A percentile compares a stretch with the other conserved stretches of the same genome.
Evolutionary conservation across 495 filamentous ascomycete genomes (phyloP).

Genomic region (Acidomyces sp.): DNA sequence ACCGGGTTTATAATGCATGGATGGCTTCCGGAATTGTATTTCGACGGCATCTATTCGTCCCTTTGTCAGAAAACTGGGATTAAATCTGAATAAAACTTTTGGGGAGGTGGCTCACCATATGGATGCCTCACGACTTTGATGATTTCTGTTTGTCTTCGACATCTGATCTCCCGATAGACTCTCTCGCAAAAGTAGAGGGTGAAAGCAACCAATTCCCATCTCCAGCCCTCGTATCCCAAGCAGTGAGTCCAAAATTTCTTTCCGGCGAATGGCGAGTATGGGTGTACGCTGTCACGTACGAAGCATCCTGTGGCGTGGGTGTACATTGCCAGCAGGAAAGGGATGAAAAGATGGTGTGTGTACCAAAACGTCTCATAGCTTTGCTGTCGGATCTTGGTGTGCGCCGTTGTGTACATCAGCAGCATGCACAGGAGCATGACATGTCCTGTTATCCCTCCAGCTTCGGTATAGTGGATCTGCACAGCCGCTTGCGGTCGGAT

Average conservation of each 20-base stretch:
- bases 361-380: slow-evolving; percentile 99
- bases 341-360: slow-evolving; percentile 93
- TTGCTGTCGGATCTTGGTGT: slow-evolving; percentile 86
- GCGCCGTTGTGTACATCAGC: slow-evolving; percentile 93
- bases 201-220: slow-evolving; percentile 88
- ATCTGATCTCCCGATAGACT: slow-evolving; percentile 81
- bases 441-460: slow-evolving; percentile 89
- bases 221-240: slow-evolving; percentile 90
- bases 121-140: slow-evolving; percentile 89
- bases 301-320: slow-evolving; percentile 96
- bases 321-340: slow-evolving; percentile 85
- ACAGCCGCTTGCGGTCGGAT: slow-evolving; percentile 68
- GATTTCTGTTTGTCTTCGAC: slow-evolving; percentile 71
- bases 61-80: neutral
- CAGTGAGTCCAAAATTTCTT: slow-evolving; percentile 80
- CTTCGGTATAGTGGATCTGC: slow-evolving; percentile 83
- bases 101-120: slow-evolving; percentile 72
- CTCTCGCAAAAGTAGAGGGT: slow-evolving; percentile 76
- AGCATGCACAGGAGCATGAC: slow-evolving; percentile 98
- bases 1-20: slow-evolving; percentile 95
- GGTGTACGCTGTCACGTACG: slow-evolving; percentile 42
- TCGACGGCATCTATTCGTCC: slow-evolving; percentile 69
- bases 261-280: slow-evolving; percentile 74
- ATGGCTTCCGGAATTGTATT: slow-evolving; percentile 90
- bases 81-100: too few relatives aligned